A percentile compares a stretch with the other conserved stretches of the same genome.
Evolutionary conservation across 371 early-diverging fungal genomes (phyloP).

Genomic region (Mortierella sp.): DNA sequence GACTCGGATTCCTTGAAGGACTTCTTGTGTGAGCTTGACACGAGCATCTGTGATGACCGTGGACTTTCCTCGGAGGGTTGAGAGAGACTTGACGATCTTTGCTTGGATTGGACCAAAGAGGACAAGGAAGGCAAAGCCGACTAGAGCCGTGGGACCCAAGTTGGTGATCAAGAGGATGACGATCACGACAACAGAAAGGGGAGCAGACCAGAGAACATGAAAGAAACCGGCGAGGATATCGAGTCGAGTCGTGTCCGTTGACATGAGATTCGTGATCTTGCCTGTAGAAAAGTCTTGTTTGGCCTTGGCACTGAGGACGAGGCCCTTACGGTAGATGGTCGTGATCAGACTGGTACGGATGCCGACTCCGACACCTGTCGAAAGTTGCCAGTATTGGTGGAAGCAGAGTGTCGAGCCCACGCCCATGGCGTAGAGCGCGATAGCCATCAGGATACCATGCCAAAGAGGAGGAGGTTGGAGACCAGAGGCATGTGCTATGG

Average conservation of each 20-base stretch:
- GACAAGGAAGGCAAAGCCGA: constrained; percentile 61
- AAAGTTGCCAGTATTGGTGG: constrained; percentile 53
- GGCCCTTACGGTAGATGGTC: constrained; percentile 69
- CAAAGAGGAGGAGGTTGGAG: constrained; percentile 32
- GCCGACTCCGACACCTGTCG: constrained; percentile 56
- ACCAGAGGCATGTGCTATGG: not conserved
- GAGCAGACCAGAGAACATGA: constrained; percentile 60
- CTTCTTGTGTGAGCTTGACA: constrained; percentile 58
- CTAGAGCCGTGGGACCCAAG: constrained; percentile 64
- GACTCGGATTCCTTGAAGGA: constrained; percentile 56
- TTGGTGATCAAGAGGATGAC: constrained; percentile 58
- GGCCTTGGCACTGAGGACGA: constrained; percentile 62
- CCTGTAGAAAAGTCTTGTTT: constrained; percentile 67
- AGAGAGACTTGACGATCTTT: constrained; percentile 38
- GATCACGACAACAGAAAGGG: constrained; percentile 58
- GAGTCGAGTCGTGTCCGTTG: constrained; percentile 75
- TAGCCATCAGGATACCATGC: constrained; percentile 46
- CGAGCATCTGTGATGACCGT: constrained; percentile 54
- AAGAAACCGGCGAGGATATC: constrained; percentile 58
- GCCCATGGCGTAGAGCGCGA: constrained; percentile 51
- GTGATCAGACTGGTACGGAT: constrained; percentile 63
- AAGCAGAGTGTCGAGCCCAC: constrained; percentile 34
- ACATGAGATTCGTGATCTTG: constrained; percentile 77
- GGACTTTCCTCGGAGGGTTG: constrained; percentile 54
- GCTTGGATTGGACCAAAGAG: constrained; percentile 50